phyloP scores from a whole-genome alignment of 2,329 filamentous ascomycete species.

The Capronia epimyces region DNA sequence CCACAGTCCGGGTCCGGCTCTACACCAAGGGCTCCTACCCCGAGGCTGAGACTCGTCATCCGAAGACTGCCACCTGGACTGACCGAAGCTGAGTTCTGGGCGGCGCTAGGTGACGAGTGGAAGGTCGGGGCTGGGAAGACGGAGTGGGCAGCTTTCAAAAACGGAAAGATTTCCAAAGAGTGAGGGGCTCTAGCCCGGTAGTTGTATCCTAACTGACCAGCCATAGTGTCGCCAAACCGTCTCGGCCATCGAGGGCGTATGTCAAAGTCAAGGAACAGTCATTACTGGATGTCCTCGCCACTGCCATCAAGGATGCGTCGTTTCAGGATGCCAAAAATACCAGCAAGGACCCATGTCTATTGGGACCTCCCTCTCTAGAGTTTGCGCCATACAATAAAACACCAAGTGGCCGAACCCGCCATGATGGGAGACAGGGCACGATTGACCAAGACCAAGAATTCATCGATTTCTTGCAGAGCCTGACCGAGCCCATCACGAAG shows the following conservation, averaged over 20 bases:
- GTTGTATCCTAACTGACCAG: conserved; percentile 20
- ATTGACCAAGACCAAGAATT: conserved; percentile 97
- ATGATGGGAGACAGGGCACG: conserved; percentile 81
- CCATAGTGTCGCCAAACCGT: conserved; percentile 72
- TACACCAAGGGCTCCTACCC: conserved; percentile 42
- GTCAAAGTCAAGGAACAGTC: conserved; percentile 71
- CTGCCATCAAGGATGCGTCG: conserved; percentile 60
- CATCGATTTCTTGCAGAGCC: conserved; percentile 80
- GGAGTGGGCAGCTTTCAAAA: conserved; percentile 72
- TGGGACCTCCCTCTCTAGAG: conserved; percentile 74
- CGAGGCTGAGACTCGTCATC: conserved; percentile 76
- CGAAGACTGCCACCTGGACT: conserved; percentile 81
- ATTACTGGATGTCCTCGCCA: conserved; percentile 61
- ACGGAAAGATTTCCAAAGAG: conserved; percentile 79
- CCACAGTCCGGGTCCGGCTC: conserved; percentile 41
- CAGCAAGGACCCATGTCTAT: conserved; percentile 62
- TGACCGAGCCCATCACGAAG: conserved; percentile 68
- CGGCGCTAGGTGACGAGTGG: conserved; percentile 73
- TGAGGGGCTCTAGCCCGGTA: conserved; percentile 40
- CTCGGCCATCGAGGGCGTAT: conserved; percentile 73
- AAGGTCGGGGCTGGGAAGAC: conserved; percentile 71
- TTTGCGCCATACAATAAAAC: conserved; percentile 79
- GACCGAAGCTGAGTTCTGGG: conserved; percentile 70
- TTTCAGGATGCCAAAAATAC: conserved; percentile 82
- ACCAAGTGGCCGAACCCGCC: conserved; percentile 66